Evolutionary conservation across 1,284 basidiomycete genomes (phyloP), one percentile per base, ranked within the genome.

Genomic region (Fistulina hepatica): DNA sequence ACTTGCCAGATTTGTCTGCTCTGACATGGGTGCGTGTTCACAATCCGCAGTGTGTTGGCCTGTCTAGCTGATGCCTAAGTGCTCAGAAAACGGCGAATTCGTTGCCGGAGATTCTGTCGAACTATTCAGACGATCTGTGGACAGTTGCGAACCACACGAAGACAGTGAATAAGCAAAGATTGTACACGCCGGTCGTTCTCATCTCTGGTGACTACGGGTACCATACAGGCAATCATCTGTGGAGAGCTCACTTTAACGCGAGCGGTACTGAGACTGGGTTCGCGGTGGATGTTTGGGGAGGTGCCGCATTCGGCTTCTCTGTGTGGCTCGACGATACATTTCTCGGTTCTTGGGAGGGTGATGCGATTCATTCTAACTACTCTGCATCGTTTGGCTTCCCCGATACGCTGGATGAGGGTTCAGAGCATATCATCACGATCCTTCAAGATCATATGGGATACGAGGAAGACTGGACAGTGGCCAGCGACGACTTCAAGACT

Each of bases 381-480:
- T 53, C 53, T n/a, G 52, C 60, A n/a, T 69, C 63, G 65, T 48
- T 44, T 4, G 56, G 70, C 31, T 60, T 62, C 2, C 49, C 50
- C 6, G 52, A 52, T 6, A 50, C 51, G 11, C 43, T 71, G 32
- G 53, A 51, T 33, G 41, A 58, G 9, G 61, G 58, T 7, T 37
- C 52, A 16, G 64, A 71, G 41, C 70, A 72, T 48, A 58, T 73
- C 9, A 56, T 72, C 20, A 63, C 67, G 19, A 58, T 70, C 27
- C 41, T 71, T 25, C 67, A 69, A 61, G 66, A 69, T 49, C 63
- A 69, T 51, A 68, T 62, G 56, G 67, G 67, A 64, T 66, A 43
- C 39, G 52, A 43, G 12, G 10, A 19, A 21, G 34, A 34, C 30
- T 41, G 10, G 35, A 35, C 17, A 32, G 28, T 22, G 20, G n/a